These are phyloP conservation scores for Vanrija pseudolonga DNA, from an alignment of 1,284 basidiomycete genomes.

Conservation along the genomic window DNA sequence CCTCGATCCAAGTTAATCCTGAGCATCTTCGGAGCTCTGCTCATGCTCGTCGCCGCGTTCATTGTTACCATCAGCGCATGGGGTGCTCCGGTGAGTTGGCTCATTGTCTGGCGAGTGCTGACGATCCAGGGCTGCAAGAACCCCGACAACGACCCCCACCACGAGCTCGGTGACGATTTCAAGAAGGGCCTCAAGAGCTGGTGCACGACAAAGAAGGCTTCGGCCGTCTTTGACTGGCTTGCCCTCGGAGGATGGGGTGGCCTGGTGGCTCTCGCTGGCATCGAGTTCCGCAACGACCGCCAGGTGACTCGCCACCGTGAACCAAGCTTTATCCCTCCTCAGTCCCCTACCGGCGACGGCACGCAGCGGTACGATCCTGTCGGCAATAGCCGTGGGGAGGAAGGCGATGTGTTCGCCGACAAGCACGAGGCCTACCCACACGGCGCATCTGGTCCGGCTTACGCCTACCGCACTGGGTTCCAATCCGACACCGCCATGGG, in stretches of 20 bases:
- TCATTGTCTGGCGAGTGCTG: constrained; percentile 60
- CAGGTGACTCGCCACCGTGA: constrained; percentile 21
- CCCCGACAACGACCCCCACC: constrained; percentile 65
- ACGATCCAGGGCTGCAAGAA: constrained; percentile 68
- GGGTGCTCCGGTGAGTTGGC: constrained; percentile 16
- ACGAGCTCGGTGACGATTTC: constrained; percentile 65
- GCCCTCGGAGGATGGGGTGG: constrained; percentile 26
- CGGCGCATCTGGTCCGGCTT: constrained; percentile 18
- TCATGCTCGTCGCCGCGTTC: constrained; percentile 69
- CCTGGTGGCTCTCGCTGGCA: constrained; percentile 30
- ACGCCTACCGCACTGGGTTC: constrained; percentile 17
- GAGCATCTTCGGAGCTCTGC: constrained; percentile 60
- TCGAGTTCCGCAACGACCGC: constrained; percentile 36
- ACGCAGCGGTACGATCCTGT: constrained; percentile 10
- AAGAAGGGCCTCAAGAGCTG: constrained; percentile 65
- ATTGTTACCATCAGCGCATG: constrained; percentile 38
- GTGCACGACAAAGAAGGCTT: constrained; percentile 87
- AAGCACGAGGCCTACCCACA: constrained; percentile 18
- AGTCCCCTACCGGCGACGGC: neutral
- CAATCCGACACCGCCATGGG: constrained; percentile 30
- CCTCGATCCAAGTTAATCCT: constrained; percentile 76
- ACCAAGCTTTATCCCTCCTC: constrained; percentile 34
- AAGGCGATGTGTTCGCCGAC: constrained; percentile 34
- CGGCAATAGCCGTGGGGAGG: constrained; percentile 23
- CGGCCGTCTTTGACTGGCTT: constrained; percentile 75